These are phyloP conservation scores for Arachnopeziza araneosa DNA, from an alignment of 2,329 filamentous ascomycete species.

Conservation along the genomic window DNA sequence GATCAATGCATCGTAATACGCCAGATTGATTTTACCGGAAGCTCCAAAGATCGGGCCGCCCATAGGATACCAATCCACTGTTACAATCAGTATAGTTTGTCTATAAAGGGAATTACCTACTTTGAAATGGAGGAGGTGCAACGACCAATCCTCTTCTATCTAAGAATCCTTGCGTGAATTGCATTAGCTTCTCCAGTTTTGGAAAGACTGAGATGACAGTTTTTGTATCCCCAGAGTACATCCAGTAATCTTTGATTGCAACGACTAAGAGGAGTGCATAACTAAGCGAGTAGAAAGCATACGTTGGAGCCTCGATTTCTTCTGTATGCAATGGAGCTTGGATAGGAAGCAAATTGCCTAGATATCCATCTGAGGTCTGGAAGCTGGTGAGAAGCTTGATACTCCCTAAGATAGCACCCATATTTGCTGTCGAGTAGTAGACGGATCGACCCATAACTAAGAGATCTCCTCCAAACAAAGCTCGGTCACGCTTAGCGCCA, in stretches of 20 bases:
- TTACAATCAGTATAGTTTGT: background rate
- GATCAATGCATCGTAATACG: slow-evolving; percentile 19
- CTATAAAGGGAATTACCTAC: background rate
- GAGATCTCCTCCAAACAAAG: slow-evolving; percentile 53
- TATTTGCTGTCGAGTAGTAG: slow-evolving; percentile 16
- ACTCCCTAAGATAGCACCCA: slow-evolving; percentile 17
- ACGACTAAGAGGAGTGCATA: slow-evolving; percentile 18
- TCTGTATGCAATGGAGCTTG: slow-evolving; percentile 15
- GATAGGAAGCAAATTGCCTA: slow-evolving; percentile 19
- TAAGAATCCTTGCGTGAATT: slow-evolving; percentile 12
- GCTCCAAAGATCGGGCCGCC: slow-evolving; percentile 19
- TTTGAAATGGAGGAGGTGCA: slow-evolving; percentile 16
- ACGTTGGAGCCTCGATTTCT: slow-evolving; percentile 15
- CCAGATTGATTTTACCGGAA: slow-evolving; percentile 21
- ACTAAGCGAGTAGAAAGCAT: slow-evolving; percentile 21
- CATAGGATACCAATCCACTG: slow-evolving; percentile 20
- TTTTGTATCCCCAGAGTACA: slow-evolving; percentile 16
- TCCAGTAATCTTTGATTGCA: slow-evolving; percentile 21
- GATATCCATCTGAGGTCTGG: slow-evolving; percentile 15
- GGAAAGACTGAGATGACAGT: slow-evolving; percentile 9
- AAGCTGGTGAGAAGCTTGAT: slow-evolving; percentile 20
- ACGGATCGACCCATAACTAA: slow-evolving; percentile 21
- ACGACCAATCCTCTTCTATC: slow-evolving; percentile 16
- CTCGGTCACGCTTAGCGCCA: slow-evolving; percentile 52
- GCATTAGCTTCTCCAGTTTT: slow-evolving; percentile 14